Evolutionary conservation across 2,329 filamentous ascomycete genomes (phyloP), one percentile per base, ranked within the genome.

Genomic region (Ophiostoma sp.): DNA sequence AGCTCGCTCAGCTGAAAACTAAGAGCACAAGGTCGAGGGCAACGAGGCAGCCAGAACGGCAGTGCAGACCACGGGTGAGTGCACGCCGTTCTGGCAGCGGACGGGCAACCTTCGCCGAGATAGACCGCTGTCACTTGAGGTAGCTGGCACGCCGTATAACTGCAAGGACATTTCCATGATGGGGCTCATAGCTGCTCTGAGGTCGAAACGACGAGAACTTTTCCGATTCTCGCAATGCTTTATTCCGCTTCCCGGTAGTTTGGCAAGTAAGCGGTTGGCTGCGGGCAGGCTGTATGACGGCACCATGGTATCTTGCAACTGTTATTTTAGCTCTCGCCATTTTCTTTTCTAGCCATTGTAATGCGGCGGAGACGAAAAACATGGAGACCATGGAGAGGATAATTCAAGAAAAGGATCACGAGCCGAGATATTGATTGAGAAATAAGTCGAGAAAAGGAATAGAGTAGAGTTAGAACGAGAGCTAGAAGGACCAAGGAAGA

Each of bases 401-500:
- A n/a, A 55, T 27, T 6, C n/a, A 27, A 27, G n/a, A 27, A 18
- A 27, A 11, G 7, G 14, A 52, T 52, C 47, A n/a, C 18, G 16
- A 49, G 18, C 14, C 2, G 27, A 27, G 27, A 49, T n/a, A n/a
- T 2, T 12, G 8, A 44, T 49, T 14, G 47, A 49, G n/a, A 18
- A 55, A 27, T 55, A 55, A 55, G 49, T 27, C n/a, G 49, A 27
- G 1, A 55, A 55, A 9, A 18, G n/a, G 49, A 27, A 55, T 27
- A 27, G 27, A 27, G 27, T 27, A 27, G 27, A 55, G 49, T 11
- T 9, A 18, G n/a, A 47, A 47, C 27, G 5, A 55, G 49, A 27
- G 49, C 49, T 27, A 55, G 49, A 55, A 55, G 49, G 49, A 8
- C 49, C 49, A 18, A 18, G 49, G 49, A 55, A 55, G 49, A 55